Conservation (phyloP, 345 rosid genomes). For the Dipteronia sinensis region DNA sequence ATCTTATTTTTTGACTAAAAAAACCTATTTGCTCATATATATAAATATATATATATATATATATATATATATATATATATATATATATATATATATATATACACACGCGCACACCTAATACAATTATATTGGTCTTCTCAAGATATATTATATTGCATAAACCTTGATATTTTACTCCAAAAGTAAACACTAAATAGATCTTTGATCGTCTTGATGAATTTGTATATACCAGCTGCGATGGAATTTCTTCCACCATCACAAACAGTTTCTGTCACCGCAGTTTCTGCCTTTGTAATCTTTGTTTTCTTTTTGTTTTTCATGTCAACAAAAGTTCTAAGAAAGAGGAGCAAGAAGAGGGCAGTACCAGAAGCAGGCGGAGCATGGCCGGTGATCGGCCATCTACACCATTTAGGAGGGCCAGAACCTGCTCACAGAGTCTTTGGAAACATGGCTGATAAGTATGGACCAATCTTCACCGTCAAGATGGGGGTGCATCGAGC, state of each 20-base stretch:
- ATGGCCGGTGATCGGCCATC: slow-evolving; percentile 49
- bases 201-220: too few species aligned
- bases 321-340: background rate
- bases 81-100: too few species aligned
- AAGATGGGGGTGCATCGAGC: slow-evolving; percentile 30
- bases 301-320: background rate
- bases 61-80: too few species aligned
- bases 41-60: too few species aligned
- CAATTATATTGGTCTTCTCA: too few species aligned
- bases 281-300: background rate
- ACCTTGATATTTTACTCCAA: too few species aligned
- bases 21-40: too few species aligned
- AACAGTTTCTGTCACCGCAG: background rate
- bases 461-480: slow-evolving; percentile 43
- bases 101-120: too few species aligned
- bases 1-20: too few species aligned
- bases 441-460: slow-evolving; percentile 31
- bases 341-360: background rate
- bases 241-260: background rate
- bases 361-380: slow-evolving; percentile 28
- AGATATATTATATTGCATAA: too few species aligned
- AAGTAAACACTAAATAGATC: too few species aligned
- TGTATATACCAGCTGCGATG: background rate
- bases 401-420: slow-evolving; percentile 37
- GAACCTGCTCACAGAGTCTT: slow-evolving; percentile 32